phyloP scores from a whole-genome alignment of 352 stramenopile genomes.

The Globisporangium nodosum region DNA sequence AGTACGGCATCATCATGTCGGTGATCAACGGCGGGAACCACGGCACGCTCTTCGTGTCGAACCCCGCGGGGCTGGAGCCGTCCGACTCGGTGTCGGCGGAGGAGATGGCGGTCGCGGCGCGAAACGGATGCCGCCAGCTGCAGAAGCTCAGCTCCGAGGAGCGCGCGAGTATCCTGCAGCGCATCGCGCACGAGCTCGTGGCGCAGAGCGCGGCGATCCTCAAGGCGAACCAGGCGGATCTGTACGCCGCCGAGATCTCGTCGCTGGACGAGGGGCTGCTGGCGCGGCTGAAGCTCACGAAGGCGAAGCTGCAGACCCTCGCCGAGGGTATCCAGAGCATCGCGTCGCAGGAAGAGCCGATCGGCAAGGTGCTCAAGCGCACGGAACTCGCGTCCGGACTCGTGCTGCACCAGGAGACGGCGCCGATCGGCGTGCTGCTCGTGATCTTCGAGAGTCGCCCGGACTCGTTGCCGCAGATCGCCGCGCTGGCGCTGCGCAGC shows the following conservation, averaged over 20 bases:
- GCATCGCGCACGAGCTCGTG: slow-evolving; percentile 86
- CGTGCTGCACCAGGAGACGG: slow-evolving; percentile 92
- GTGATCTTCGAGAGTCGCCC: slow-evolving; percentile 98
- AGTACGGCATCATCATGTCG: slow-evolving; percentile 89
- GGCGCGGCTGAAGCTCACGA: slow-evolving; percentile 82
- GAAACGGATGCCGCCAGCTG: slow-evolving; percentile 83
- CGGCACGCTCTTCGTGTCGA: slow-evolving; percentile 81
- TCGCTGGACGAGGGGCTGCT: slow-evolving; percentile 62
- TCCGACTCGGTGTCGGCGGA: slow-evolving; percentile 45
- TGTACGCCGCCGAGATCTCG: slow-evolving; percentile 73
- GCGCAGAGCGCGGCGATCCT: slow-evolving; percentile 83
- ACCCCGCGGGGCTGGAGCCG: slow-evolving; percentile 41
- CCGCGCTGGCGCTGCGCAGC: slow-evolving; percentile 91
- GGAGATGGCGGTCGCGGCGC: slow-evolving; percentile 79
- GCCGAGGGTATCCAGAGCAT: slow-evolving; percentile 93
- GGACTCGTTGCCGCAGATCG: slow-evolving; percentile 96
- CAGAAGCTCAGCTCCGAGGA: slow-evolving; percentile 84
- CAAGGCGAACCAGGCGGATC: slow-evolving; percentile 90
- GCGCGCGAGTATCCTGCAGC: slow-evolving; percentile 83
- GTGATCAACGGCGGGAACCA: slow-evolving; percentile 82
- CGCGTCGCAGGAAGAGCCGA: slow-evolving; percentile 70
- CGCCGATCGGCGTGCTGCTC: slow-evolving; percentile 96
- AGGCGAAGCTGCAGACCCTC: slow-evolving; percentile 94
- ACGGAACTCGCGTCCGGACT: slow-evolving; percentile 91
- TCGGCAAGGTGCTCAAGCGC: slow-evolving; percentile 65